Base-by-base conservation (phyloP, 768 basidiomycete species). In the Solioccasus polychromus region DNA sequence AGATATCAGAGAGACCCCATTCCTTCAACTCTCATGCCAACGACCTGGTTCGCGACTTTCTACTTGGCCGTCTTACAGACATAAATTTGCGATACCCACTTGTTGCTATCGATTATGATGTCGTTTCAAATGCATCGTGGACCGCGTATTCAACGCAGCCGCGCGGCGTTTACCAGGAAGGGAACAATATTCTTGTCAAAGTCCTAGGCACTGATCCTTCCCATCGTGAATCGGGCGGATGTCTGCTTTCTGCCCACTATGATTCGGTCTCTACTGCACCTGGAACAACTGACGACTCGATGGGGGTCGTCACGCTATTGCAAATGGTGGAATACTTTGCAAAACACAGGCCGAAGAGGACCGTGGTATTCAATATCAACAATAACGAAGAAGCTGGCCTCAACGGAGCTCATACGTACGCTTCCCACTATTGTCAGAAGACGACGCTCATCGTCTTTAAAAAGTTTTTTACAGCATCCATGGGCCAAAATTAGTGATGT, bases 311-410 rank as follows among this genome's bases (percentile, higher is more conserved):
- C 4, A 83, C 82, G 0, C 64, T 87, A 1, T 60, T 90, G 20
- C 82, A 86, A 45, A 72, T 92, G 53, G 68, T 87, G 28, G 67
- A 79, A 31, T 76, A 79, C 51, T 70, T 81, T 42, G 70, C 72
- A 1, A 63, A 67, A 44, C 69, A 80, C 31, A 68, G 73, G 6
- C 78, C 78, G 1, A 64, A 68, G 32, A 72, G 80, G 30, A 86
- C 85, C 0, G 82, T 83, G 6, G 65, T 92, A 4, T 89, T 92
- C 71, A 88, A 91, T 55, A 76, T 89, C 61, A 92, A 92, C 62
- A 91, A 92, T 48, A 89, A 84, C 1, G 90, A 92, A 59, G 89
- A 92, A 55, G 80, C 88, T 60, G 77, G 81, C 26, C 61, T 91
- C 51, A 75, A 83, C 48, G 89, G 89, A 19, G 83, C 88, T 70